Conservation (phyloP, 352 stramenopile species). For the Globisporangium parvum region DNA sequence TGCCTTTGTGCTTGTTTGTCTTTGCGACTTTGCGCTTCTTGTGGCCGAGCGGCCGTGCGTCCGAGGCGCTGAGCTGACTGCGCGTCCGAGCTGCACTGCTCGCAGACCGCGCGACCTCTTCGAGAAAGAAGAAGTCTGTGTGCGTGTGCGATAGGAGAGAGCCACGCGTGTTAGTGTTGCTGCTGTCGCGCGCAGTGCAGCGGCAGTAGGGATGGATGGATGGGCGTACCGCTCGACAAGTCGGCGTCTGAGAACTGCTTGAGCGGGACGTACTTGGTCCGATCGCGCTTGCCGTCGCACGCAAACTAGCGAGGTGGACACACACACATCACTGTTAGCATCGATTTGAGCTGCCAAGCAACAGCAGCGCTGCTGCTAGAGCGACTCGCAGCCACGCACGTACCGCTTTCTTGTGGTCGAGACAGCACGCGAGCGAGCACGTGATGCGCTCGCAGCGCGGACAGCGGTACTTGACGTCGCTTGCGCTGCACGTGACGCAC, state of each 20-base stretch:
- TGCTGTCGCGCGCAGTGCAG: not conserved
- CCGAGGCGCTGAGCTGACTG: slow-evolving; percentile 27
- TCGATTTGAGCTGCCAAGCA: not conserved
- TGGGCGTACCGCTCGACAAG: slow-evolving; percentile 54
- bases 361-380: too few species aligned
- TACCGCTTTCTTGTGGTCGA: slow-evolving; percentile 78
- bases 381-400: slow-evolving; percentile 3
- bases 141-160: not conserved
- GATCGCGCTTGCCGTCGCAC: slow-evolving; percentile 79
- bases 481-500: slow-evolving; percentile 44
- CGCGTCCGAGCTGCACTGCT: slow-evolving; percentile 39
- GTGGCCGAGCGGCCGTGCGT: slow-evolving; percentile 19
- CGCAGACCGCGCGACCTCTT: slow-evolving; percentile 57
- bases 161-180: not conserved
- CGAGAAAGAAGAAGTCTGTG: slow-evolving; percentile 71
- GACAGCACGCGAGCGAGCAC: slow-evolving; percentile 72
- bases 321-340: not conserved
- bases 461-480: slow-evolving; percentile 80
- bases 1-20: not conserved
- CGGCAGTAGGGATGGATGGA: not conserved
- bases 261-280: slow-evolving; percentile 68
- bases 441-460: slow-evolving; percentile 79
- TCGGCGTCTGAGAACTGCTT: slow-evolving; percentile 75
- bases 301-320: slow-evolving; percentile 33
- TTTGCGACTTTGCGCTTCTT: slow-evolving; percentile 24